Percentiles rank a stretch among this genome's conserved stretches.
These are phyloP conservation scores for Barbatosphaeria neglecta DNA, from an alignment of 495 filamentous ascomycete genomes.

Conservation along the genomic window DNA sequence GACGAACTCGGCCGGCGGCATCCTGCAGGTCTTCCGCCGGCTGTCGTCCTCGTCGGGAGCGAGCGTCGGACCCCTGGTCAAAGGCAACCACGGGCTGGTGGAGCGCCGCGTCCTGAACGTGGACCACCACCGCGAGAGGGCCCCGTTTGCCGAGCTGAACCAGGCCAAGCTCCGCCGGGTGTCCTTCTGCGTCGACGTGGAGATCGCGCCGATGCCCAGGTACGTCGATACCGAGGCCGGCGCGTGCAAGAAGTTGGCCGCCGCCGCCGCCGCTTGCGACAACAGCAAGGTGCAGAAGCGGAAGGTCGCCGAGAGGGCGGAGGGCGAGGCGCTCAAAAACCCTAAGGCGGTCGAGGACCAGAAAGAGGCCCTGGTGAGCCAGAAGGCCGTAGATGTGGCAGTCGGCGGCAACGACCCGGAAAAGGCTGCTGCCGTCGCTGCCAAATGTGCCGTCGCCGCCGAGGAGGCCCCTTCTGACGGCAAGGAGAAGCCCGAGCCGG, in stretches of 20 bases:
- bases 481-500: conserved; percentile 14
- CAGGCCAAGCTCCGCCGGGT: conserved; percentile 73
- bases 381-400: conserved; percentile 23
- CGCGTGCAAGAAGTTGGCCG: conserved; percentile 8
- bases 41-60: conserved; percentile 63
- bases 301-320: conserved; percentile 56
- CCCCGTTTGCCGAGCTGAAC: conserved; percentile 66
- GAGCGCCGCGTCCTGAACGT: conserved; percentile 76
- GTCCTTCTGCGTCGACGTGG: conserved; percentile 92
- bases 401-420: conserved; percentile 28
- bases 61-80: conserved; percentile 21
- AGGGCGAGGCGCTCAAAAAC: conserved; percentile 56
- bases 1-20: conserved; percentile 52
- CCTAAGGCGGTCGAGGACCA: conserved; percentile 44
- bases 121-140: conserved; percentile 66
- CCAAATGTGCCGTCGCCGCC: conserved; percentile 3
- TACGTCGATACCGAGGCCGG: conserved; percentile 35
- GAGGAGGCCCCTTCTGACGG: too few species aligned
- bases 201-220: conserved; percentile 62
- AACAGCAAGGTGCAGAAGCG: conserved; percentile 48
- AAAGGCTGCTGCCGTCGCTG: conserved; percentile 16
- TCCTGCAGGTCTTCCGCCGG: conserved; percentile 71
- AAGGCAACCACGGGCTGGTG: conserved; percentile 45
- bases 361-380: conserved; percentile 23
- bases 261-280: conserved; percentile 21